Evolutionary conservation across 208 protist genomes (phyloP).

Genomic region (Entamoeba histolytica): DNA sequence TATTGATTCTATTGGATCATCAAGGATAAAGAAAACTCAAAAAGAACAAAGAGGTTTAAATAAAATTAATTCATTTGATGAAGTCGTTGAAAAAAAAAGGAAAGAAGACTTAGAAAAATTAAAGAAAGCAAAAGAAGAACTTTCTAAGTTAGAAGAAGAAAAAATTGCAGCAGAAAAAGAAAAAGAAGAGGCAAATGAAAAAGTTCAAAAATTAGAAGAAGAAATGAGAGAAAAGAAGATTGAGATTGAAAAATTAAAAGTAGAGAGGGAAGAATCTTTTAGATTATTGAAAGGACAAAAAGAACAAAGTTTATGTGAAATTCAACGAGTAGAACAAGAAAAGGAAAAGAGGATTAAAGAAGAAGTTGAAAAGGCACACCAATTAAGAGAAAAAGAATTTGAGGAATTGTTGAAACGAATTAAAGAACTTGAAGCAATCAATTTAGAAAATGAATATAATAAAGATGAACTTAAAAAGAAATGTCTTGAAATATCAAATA

Average conservation of each 20-base stretch:
- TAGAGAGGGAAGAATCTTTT: neutral
- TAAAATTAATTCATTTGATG: no score
- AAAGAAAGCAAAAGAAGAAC: neutral
- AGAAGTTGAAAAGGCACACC: neutral
- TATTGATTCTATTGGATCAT: no score
- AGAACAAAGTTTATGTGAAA: neutral
- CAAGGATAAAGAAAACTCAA: no score
- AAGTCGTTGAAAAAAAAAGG: neutral
- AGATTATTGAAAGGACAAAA: neutral
- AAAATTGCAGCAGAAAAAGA: neutral
- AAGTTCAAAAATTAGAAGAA: neutral
- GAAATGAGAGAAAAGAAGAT: no score
- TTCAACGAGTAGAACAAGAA: neutral
- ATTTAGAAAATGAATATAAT: neutral
- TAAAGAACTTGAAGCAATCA: neutral
- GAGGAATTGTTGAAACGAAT: neutral
- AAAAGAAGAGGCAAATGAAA: neutral
- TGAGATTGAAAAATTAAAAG: no score
- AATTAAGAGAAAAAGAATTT: neutral
- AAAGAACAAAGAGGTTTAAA: no score
- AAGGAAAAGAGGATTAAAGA: neutral
- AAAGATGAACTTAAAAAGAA: neutral
- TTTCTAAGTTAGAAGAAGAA: neutral
- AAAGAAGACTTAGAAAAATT: neutral
- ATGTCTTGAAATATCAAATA: neutral